These are phyloP conservation scores for Talaromyces borbonicus DNA, from an alignment of 495 filamentous ascomycete species.

Conservation along the genomic window DNA sequence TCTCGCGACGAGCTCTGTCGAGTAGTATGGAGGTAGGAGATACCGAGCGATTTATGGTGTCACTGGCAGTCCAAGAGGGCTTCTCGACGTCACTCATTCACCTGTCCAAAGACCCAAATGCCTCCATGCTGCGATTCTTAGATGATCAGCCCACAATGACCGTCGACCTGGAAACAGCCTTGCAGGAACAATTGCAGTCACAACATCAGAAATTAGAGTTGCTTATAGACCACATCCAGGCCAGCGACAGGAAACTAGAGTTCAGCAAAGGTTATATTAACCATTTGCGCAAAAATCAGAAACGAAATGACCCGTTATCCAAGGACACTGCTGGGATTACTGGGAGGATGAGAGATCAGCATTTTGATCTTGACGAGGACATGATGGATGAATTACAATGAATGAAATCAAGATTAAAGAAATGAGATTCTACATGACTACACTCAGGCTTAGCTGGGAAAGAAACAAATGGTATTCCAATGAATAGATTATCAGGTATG, in stretches of 20 bases:
- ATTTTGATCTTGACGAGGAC: constrained; percentile 52
- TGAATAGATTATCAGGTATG: too few species aligned
- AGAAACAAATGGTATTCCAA: too few species aligned
- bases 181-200: constrained; percentile 23
- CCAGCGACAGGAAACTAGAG: constrained; percentile 44
- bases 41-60: constrained; percentile 33
- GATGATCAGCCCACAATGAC: constrained; percentile 8
- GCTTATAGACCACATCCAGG: constrained; percentile 32
- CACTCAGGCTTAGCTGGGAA: too few species aligned
- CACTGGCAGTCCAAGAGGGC: constrained; percentile 42
- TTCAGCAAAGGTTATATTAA: constrained; percentile 52
- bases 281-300: constrained; percentile 35
- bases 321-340: constrained; percentile 15
- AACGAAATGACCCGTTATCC: constrained; percentile 21
- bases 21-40: constrained; percentile 32
- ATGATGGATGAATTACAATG: constrained; percentile 48
- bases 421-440: neutral
- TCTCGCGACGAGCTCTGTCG: constrained; percentile 24
- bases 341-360: constrained; percentile 19
- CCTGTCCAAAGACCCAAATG: constrained; percentile 30
- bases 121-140: constrained; percentile 30
- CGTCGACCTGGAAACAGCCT: constrained; percentile 36
- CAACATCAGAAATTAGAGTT: constrained; percentile 26
- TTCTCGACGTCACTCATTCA: constrained; percentile 45
- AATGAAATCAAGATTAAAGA: neutral